These are phyloP conservation scores for Calonectria pseudoreteaudii DNA, from an alignment of 2,329 filamentous ascomycete genomes.

Conservation along the genomic window DNA sequence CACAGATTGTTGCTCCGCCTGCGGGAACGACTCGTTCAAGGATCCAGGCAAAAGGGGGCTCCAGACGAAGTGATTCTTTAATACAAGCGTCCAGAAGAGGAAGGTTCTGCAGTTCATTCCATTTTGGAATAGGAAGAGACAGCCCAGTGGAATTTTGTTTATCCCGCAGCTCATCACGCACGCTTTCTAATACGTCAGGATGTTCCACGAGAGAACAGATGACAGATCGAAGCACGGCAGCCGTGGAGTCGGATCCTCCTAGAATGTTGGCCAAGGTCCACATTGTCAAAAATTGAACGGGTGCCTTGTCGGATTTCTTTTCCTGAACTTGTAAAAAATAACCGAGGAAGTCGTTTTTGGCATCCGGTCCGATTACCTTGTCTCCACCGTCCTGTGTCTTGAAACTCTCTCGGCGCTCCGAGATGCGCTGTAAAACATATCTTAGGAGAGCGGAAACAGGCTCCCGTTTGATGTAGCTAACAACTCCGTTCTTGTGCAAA, in stretches of 20 bases:
- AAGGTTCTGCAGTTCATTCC: neutral
- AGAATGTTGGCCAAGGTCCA: neutral
- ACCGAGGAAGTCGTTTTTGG: neutral
- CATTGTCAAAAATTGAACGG: neutral
- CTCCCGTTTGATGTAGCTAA: neutral
- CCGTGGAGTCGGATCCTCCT: neutral
- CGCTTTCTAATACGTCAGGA: neutral
- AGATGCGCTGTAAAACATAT: neutral
- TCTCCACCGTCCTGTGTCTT: neutral
- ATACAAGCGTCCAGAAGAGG: neutral
- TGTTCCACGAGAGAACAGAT: neutral
- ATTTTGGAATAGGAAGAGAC: neutral
- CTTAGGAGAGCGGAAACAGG: neutral
- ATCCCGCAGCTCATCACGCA: neutral
- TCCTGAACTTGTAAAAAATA: neutral
- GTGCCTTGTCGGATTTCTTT: neutral
- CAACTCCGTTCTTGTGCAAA: neutral
- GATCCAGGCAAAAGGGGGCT: neutral
- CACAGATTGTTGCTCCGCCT: neutral
- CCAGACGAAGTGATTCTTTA: neutral
- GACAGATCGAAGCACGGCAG: neutral
- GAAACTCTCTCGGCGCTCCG: neutral
- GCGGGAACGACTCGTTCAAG: neutral
- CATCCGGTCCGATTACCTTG: neutral
- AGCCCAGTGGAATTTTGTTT: neutral